These are phyloP conservation scores for Echinosophora koreensis DNA, from an alignment of 306 rosid species.

Conservation along the genomic window DNA sequence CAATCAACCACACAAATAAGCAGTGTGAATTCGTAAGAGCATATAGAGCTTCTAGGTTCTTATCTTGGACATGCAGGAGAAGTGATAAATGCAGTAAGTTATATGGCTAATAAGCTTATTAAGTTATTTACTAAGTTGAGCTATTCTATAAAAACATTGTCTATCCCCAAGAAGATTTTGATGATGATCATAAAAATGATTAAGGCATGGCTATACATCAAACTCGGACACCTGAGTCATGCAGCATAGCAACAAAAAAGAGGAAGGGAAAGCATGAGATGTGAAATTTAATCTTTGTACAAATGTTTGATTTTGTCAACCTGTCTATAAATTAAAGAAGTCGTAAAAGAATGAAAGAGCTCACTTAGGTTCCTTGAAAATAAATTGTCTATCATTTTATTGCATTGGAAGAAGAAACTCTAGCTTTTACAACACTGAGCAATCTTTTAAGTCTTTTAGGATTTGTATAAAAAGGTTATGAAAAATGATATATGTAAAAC, in stretches of 20 bases:
- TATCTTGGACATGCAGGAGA: slow-evolving; percentile 1
- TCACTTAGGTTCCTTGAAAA: no score
- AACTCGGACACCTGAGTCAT: not conserved
- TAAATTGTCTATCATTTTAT: no score
- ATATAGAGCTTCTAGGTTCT: slow-evolving; percentile 26
- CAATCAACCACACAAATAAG: slow-evolving; percentile 3
- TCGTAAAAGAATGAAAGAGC: slow-evolving; percentile 30
- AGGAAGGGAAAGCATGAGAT: slow-evolving; percentile 1
- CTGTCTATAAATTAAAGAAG: slow-evolving; percentile 8
- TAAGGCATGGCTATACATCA: slow-evolving; percentile 16
- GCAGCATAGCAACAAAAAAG: slow-evolving; percentile 27
- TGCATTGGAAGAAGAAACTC: no score
- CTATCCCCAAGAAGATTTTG: slow-evolving; percentile 5
- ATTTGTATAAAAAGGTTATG: no score
- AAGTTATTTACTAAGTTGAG: slow-evolving; percentile 6
- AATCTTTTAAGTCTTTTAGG: no score
- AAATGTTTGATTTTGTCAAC: slow-evolving; percentile 31
- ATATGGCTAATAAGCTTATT: slow-evolving; percentile 8
- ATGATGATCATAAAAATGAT: not conserved
- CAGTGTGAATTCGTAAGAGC: not conserved
- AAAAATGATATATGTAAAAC: no score
- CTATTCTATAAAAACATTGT: not conserved
- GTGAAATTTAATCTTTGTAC: slow-evolving; percentile 2
- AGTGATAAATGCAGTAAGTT: slow-evolving; percentile 19
- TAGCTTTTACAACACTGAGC: no score